These are phyloP conservation scores for Collybia sordida DNA, from an alignment of 768 basidiomycete genomes.

Conservation along the genomic window DNA sequence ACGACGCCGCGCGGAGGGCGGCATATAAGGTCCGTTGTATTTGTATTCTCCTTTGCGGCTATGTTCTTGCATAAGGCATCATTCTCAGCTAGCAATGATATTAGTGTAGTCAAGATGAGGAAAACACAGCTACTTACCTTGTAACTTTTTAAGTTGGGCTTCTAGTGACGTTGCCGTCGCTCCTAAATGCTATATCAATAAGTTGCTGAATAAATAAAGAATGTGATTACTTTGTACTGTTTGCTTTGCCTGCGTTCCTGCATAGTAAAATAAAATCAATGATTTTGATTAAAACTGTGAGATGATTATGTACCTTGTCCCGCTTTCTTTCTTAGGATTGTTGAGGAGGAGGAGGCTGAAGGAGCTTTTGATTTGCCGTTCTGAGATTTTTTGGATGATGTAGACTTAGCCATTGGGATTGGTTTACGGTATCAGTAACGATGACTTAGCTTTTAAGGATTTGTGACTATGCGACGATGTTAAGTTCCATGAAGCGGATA, in stretches of 20 bases:
- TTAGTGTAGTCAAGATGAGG: background rate
- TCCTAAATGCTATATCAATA: background rate
- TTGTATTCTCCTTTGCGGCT: conserved; percentile 1
- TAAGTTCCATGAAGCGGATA: no score
- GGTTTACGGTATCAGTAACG: background rate
- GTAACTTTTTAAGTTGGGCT: no score
- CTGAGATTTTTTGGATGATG: background rate
- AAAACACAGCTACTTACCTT: background rate
- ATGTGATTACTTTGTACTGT: no score
- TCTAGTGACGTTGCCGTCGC: background rate
- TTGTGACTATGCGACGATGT: no score
- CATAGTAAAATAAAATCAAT: background rate
- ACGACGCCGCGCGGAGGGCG: background rate
- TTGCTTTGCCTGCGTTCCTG: no score
- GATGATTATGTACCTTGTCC: background rate
- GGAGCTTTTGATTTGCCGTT: no score
- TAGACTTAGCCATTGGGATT: conserved; percentile 1
- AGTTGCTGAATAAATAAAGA: no score
- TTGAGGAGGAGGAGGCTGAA: background rate
- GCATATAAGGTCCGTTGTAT: background rate
- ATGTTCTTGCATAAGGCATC: conserved; percentile 1
- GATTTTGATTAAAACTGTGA: background rate
- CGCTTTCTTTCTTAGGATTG: background rate
- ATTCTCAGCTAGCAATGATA: background rate
- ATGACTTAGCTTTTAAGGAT: no score